Percentiles rank a stretch among this genome's conserved stretches.
phyloP scores from a whole-genome alignment of 2,329 filamentous ascomycete species.

The Chaetomiaceae sp. region DNA sequence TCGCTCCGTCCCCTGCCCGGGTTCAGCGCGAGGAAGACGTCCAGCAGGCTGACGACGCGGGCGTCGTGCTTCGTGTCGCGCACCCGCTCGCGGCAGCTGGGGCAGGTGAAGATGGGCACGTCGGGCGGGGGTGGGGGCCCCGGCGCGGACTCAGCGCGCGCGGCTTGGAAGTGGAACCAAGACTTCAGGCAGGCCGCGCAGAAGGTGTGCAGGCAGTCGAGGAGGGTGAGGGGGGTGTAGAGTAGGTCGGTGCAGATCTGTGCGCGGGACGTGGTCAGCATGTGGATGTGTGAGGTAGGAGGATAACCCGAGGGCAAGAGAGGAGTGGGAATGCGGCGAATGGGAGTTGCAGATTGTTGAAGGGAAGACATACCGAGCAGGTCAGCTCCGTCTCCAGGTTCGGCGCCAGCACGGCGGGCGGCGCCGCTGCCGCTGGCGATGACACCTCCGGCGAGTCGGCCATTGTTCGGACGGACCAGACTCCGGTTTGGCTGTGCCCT shows the following conservation, averaged over 20 bases:
- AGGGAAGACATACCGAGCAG: constrained; percentile 66
- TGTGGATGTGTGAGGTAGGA: too few relatives aligned
- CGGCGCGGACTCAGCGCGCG: constrained; percentile 46
- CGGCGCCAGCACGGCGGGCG: constrained; percentile 15
- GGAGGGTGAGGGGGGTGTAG: constrained; percentile 82
- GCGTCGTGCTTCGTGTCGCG: constrained; percentile 86
- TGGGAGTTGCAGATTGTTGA: too few relatives aligned
- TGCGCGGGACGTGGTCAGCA: too few relatives aligned
- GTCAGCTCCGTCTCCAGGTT: constrained; percentile 76
- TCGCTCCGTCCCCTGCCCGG: constrained; percentile 65
- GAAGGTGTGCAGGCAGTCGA: constrained; percentile 92
- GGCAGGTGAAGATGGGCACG: constrained; percentile 69
- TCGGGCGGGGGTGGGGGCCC: constrained; percentile 41
- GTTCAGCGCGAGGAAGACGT: constrained; percentile 78
- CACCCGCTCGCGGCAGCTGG: constrained; percentile 81
- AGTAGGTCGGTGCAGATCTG: constrained; percentile 96
- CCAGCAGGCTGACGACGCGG: constrained; percentile 79
- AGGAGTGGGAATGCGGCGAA: neutral
- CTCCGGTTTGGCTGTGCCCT: neutral
- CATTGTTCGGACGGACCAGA: constrained; percentile 1
- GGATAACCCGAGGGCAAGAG: neutral
- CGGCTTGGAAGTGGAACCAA: constrained; percentile 83
- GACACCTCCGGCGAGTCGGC: constrained; percentile 5
- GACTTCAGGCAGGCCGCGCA: constrained; percentile 93
- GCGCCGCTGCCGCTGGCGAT: neutral